phyloP scores from a whole-genome alignment of 352 stramenopile genomes.

The Phytophthora lateralis region DNA sequence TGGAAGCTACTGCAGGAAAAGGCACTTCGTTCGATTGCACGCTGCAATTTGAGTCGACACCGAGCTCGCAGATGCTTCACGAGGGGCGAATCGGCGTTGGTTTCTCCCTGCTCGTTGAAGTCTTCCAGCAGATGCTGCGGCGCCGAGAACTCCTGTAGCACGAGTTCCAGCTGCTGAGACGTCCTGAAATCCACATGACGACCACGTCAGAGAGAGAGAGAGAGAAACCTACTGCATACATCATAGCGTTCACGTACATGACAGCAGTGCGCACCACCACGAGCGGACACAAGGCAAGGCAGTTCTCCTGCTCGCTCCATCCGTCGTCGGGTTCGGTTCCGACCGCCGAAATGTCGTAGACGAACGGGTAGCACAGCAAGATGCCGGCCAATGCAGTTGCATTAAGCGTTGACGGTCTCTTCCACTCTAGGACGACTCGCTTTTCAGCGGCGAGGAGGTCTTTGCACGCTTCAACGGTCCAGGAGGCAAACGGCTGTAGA shows the following conservation, averaged over 20 bases:
- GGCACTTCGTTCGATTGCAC: conserved; percentile 12
- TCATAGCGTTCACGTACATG: conserved; percentile 18
- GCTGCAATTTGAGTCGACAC: conserved; percentile 23
- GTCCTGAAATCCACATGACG: conserved; percentile 17
- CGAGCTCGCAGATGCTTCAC: conserved; percentile 13
- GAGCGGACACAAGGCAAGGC: conserved; percentile 57
- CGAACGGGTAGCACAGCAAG: conserved; percentile 48
- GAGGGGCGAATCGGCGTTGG: conserved; percentile 1
- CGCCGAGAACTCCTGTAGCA: conserved; percentile 60
- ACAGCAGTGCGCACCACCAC: conserved; percentile 34
- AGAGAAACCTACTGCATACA: not conserved
- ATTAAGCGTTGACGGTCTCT: conserved; percentile 12
- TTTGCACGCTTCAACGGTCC: conserved; percentile 25
- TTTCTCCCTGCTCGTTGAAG: conserved; percentile 10
- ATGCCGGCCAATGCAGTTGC: conserved; percentile 45
- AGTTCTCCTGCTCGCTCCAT: conserved; percentile 53
- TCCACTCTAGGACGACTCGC: conserved; percentile 25
- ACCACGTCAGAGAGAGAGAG: conserved; percentile 15
- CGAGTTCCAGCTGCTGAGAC: conserved; percentile 18
- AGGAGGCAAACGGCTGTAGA: conserved; percentile 14
- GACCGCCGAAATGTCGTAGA: conserved; percentile 42
- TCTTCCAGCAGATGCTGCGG: conserved; percentile 43
- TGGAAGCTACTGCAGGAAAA: conserved; percentile 1
- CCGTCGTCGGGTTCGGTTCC: not conserved
- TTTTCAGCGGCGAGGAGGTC: conserved; percentile 17